phyloP scores from a whole-genome alignment of 306 rosid species.

The Casuarina cunninghamiana region DNA sequence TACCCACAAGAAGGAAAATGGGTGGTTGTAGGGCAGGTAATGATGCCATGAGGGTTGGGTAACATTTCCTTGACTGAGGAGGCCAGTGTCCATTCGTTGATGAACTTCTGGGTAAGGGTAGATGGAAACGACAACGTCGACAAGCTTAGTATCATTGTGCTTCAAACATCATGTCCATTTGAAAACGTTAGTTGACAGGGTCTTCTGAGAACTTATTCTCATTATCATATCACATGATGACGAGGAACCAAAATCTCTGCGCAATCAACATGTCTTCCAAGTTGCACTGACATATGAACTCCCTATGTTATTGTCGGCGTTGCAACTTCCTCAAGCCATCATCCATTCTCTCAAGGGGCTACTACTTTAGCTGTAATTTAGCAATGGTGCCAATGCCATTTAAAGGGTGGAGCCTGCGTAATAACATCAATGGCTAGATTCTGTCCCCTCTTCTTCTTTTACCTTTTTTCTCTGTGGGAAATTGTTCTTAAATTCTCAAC shows the following conservation, averaged over 20 bases:
- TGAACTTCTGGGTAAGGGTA: slow-evolving; percentile 12
- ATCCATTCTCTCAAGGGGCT: no score
- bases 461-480: background rate
- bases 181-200: slow-evolving; percentile 28
- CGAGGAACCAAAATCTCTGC: slow-evolving; percentile 27
- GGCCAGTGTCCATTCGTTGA: slow-evolving; percentile 42
- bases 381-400: background rate
- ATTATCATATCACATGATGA: slow-evolving; percentile 41
- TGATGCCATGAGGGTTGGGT: slow-evolving; percentile 27
- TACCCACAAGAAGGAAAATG: background rate
- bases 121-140: slow-evolving; percentile 34
- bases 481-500: background rate
- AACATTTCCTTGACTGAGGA: slow-evolving; percentile 30
- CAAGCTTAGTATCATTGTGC: slow-evolving; percentile 49
- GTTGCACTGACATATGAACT: slow-evolving; percentile 32
- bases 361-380: no score
- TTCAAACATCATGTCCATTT: slow-evolving; percentile 58
- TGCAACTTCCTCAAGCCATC: background rate
- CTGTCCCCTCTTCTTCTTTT: background rate
- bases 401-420: background rate
- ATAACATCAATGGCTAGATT: background rate
- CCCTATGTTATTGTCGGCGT: background rate
- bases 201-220: slow-evolving; percentile 42
- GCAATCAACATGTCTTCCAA: slow-evolving; percentile 39
- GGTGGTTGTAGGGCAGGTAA: slow-evolving; percentile 23